Evolutionary conservation across 768 basidiomycete genomes (phyloP), one percentile per base, ranked within the genome.

Genomic region (Heimioporus sp.): DNA sequence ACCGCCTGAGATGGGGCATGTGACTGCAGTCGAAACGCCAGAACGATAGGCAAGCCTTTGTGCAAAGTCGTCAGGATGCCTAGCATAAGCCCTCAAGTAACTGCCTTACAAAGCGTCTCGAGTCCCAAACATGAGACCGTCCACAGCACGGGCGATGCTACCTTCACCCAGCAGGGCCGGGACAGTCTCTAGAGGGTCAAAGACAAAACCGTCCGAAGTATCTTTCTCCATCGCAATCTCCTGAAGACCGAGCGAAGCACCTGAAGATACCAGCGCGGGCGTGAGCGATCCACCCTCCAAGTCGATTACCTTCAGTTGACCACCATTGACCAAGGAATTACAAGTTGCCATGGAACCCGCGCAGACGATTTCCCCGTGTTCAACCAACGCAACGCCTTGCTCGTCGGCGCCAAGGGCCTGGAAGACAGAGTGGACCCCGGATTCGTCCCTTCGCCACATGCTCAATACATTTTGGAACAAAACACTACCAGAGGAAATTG

Each of bases 21-120:
- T 75, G 13, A 93, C 73, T 2, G 79, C 87, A 1, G 76, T 78
- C 2, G 89, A 90, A 3, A 94, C 86, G 4, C 92, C 91, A 8
- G 76, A 69, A 17, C 81, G 81, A 61, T 90, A 88, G 0, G 91
- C 88, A 37, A 88, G 62, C 31, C 90, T 92, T 58, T 34, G 28
- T 45, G 41, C 4, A 34, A 30, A 24, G 19, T 32, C 10, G 24
- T 64, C 39, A 64, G 44, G 35, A 38, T 43, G 38, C 24, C n/a
- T 9, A 31, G 15, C 31, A 31, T 10, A 31, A 9, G n/a, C 3
- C 7, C 19, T 13, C 20, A 20, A 38, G 42, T 2, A 24, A 45
- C 17, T 42, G 40, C 9, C 80, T 56, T 42, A 79, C 81, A 81
- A 51, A 17, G 75, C 69, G 62, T 81, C 75, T 43, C 81, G 68